Conservation (phyloP, 257 asterid genomes). For the Solanum sitiens region DNA sequence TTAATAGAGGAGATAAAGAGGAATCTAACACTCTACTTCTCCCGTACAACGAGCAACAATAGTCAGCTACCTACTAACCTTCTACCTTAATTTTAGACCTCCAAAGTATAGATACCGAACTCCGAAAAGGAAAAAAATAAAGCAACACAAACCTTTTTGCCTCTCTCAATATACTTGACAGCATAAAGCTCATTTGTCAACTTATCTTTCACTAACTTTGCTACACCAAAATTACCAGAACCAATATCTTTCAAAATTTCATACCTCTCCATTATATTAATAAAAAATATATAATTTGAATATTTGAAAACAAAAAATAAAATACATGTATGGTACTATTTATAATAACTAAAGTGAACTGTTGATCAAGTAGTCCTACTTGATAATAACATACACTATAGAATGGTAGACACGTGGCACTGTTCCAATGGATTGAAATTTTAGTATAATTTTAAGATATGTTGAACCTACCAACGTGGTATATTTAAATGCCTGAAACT, state of each 20-base stretch:
- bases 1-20: not conserved
- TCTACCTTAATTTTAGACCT: not conserved
- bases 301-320: not conserved
- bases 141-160: conserved; percentile 43
- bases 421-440: not conserved
- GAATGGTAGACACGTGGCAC: not conserved
- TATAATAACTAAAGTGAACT: not conserved
- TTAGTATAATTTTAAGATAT: not conserved
- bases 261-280: conserved; percentile 52
- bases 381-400: not conserved
- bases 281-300: not conserved
- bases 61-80: not conserved
- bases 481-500: not conserved
- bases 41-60: not conserved
- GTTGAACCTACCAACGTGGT: not conserved
- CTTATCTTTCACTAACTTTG: conserved; percentile 68
- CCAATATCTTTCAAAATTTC: conserved; percentile 77
- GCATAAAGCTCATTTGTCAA: conserved; percentile 56
- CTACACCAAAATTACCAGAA: conserved; percentile 90
- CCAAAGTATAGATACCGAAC: not conserved
- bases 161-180: conserved; percentile 81
- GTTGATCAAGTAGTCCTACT: not conserved
- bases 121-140: not conserved
- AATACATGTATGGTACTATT: not conserved
- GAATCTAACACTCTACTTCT: too few relatives aligned